A percentile compares a stretch with the other conserved stretches of the same genome.
These are phyloP conservation scores for Neocatenulostroma microsporum DNA, from an alignment of 2,329 filamentous ascomycete species.

Conservation along the genomic window DNA sequence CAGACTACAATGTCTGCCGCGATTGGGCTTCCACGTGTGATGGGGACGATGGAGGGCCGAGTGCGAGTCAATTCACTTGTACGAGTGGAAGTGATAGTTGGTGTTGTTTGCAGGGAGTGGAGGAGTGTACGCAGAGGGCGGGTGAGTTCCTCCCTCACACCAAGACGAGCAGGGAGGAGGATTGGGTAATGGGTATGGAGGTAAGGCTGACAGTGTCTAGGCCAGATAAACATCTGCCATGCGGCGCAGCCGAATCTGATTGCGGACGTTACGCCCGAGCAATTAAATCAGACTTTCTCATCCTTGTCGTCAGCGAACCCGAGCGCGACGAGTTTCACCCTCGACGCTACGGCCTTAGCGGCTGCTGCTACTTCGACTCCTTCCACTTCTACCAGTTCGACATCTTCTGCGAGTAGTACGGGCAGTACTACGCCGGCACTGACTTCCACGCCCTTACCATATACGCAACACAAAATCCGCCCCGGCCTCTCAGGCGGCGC, in stretches of 20 bases:
- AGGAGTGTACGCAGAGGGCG: conserved; percentile 11
- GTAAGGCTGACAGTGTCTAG: conserved; percentile 3
- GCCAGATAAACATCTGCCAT: conserved; percentile 11
- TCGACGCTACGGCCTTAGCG: neutral
- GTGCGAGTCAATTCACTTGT: conserved; percentile 8
- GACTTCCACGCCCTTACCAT: neutral
- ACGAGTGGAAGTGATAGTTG: conserved; percentile 5
- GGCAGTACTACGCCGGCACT: neutral
- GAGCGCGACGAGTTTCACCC: neutral
- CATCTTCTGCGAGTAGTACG: no score
- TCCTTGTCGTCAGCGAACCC: neutral
- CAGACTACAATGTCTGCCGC: conserved; percentile 10
- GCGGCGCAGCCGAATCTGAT: conserved; percentile 12
- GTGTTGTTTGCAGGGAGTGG: conserved; percentile 11
- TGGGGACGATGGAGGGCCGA: conserved; percentile 7
- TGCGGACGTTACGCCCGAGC: no score
- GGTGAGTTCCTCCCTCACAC: conserved; percentile 4
- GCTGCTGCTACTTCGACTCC: neutral
- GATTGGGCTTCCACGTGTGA: conserved; percentile 9
- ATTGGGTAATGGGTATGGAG: neutral
- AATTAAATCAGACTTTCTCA: no score
- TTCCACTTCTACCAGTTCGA: neutral
- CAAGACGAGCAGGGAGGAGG: neutral
- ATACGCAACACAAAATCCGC: neutral
- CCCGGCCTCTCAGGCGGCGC: neutral